phyloP scores from a whole-genome alignment of 2,329 filamentous ascomycete genomes.

The Pyrenophora teres region DNA sequence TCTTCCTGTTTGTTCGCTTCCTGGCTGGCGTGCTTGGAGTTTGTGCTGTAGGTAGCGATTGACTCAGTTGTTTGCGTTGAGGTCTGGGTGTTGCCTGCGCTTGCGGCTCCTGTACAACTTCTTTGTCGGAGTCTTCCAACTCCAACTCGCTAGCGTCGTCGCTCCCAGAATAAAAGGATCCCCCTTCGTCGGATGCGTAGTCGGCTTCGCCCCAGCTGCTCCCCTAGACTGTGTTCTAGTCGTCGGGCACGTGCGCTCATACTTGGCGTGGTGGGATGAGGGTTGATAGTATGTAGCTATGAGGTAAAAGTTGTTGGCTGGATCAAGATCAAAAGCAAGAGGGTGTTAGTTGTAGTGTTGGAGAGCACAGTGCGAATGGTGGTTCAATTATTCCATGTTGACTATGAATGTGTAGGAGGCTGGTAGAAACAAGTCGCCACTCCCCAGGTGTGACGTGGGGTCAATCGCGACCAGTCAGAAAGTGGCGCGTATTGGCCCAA shows the following conservation, averaged over 20 bases:
- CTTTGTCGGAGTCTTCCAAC: constrained; percentile 27
- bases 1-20: constrained; percentile 15
- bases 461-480: constrained; percentile 30
- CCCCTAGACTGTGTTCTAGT: constrained; percentile 33
- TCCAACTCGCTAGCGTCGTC: constrained; percentile 35
- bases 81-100: constrained; percentile 18
- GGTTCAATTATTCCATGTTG: background rate
- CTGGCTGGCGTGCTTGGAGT: constrained; percentile 14
- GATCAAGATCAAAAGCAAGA: background rate
- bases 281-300: background rate
- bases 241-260: constrained; percentile 28
- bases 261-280: background rate
- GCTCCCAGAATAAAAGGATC: constrained; percentile 33
- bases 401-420: constrained; percentile 21
- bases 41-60: constrained; percentile 12
- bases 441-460: constrained; percentile 35
- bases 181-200: constrained; percentile 33
- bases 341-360: background rate
- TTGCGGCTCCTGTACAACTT: constrained; percentile 18
- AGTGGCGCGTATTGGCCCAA: constrained; percentile 3
- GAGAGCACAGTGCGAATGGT: background rate
- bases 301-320: background rate
- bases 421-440: constrained; percentile 31
- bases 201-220: constrained; percentile 44
- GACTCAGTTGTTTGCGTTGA: constrained; percentile 20